These are phyloP conservation scores for Monotropa hypopitys DNA, from an alignment of 179 eudicot genomes.

Conservation along the genomic window DNA sequence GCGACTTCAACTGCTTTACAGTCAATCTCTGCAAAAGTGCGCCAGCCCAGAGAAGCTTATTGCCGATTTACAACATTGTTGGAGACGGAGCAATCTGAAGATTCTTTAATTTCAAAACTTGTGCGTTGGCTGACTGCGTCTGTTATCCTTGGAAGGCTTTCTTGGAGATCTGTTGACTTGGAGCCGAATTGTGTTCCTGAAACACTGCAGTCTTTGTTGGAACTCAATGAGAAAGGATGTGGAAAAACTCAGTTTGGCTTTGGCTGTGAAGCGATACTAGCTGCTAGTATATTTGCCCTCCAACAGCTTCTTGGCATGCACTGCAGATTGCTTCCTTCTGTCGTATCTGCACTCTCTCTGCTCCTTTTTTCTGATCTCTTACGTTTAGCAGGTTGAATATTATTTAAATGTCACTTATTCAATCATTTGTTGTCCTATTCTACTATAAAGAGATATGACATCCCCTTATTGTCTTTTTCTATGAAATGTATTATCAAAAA, in stretches of 20 bases:
- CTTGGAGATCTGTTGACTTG: constrained; percentile 18
- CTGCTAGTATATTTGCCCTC: constrained; percentile 45
- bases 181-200: constrained; percentile 12
- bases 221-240: constrained; percentile 14
- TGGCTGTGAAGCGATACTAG: constrained; percentile 40
- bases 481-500: no score
- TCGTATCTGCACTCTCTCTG: constrained; percentile 56
- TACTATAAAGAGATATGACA: neutral
- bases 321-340: constrained; percentile 46
- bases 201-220: constrained; percentile 40
- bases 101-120: constrained; percentile 45
- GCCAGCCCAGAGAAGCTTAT: constrained; percentile 15
- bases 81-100: constrained; percentile 28
- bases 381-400: constrained; percentile 18
- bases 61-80: neutral
- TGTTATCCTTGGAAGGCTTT: constrained; percentile 38
- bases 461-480: no score
- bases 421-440: neutral
- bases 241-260: constrained; percentile 13
- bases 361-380: constrained; percentile 36
- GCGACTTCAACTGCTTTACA: constrained; percentile 55
- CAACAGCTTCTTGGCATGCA: constrained; percentile 49
- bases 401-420: neutral
- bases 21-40: constrained; percentile 22
- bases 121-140: constrained; percentile 84